phyloP scores from a whole-genome alignment of 139 green algal species.

The Micromonas pusilla region DNA sequence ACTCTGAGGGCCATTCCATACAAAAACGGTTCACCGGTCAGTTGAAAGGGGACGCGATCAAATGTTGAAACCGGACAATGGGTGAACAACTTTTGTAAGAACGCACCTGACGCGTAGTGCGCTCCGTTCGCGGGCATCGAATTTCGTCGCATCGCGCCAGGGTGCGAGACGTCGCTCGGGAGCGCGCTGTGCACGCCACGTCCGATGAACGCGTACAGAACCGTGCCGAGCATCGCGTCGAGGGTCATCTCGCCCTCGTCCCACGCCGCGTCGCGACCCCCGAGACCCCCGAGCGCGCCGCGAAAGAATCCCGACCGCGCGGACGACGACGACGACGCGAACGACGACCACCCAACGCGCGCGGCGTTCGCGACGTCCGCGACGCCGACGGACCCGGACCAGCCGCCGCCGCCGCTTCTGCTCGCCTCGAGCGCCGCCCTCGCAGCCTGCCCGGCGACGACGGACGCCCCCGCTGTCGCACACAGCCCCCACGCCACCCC shows the following conservation, averaged over 20 bases:
- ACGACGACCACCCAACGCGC: not conserved
- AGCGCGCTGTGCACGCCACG: slow-evolving; percentile 56
- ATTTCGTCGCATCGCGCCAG: slow-evolving; percentile 52
- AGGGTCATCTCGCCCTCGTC: slow-evolving; percentile 37
- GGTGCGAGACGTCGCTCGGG: slow-evolving; percentile 57
- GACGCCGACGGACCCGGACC: not conserved
- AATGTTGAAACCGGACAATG: too few relatives aligned
- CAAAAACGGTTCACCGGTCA: too few relatives aligned
- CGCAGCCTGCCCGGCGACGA: slow-evolving; percentile 45
- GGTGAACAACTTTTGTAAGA: too few relatives aligned
- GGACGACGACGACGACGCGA: not conserved
- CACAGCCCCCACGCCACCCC: slow-evolving; percentile 44
- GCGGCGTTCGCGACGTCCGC: not conserved
- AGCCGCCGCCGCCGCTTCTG: not conserved
- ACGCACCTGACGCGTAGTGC: too few relatives aligned
- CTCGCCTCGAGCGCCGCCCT: slow-evolving; percentile 37
- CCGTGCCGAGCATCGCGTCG: slow-evolving; percentile 51
- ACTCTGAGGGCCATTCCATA: too few relatives aligned
- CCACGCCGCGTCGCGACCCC: slow-evolving; percentile 30
- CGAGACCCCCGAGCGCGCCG: too few relatives aligned
- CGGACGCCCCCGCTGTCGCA: slow-evolving; percentile 45
- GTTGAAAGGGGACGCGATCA: too few relatives aligned
- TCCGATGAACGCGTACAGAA: slow-evolving; percentile 41
- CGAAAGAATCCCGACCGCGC: not conserved
- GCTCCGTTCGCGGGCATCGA: slow-evolving; percentile 49